Conservation (phyloP, 345 rosid genomes). For the Passiflora organensis region DNA sequence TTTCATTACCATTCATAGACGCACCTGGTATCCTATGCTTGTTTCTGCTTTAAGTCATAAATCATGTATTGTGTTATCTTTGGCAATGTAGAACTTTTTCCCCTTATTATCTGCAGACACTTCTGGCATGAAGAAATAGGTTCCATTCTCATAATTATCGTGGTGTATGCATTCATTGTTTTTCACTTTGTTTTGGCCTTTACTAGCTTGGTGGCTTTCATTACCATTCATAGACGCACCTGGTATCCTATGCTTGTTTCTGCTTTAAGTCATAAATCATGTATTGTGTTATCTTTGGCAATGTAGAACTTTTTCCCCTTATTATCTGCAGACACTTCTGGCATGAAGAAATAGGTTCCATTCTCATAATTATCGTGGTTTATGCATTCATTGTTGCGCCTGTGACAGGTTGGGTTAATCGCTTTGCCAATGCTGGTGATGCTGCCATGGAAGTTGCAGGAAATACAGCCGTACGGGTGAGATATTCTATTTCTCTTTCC, state of each 20-base stretch:
- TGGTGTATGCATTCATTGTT: too few relatives aligned
- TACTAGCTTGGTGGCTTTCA: too few relatives aligned
- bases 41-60: neutral
- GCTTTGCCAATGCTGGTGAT: constrained; percentile 94
- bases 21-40: too few relatives aligned
- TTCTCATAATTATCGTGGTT: too few relatives aligned
- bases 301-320: neutral
- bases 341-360: too few relatives aligned
- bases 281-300: too few relatives aligned
- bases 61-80: neutral
- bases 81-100: neutral
- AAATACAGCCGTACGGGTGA: constrained; percentile 76
- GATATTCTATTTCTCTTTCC: constrained; percentile 6
- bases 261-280: neutral
- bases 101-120: neutral
- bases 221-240: too few relatives aligned
- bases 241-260: neutral
- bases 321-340: neutral
- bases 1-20: too few relatives aligned
- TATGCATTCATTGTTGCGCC: constrained; percentile 2
- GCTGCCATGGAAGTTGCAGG: constrained; percentile 86
- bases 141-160: too few relatives aligned
- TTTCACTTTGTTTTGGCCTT: too few relatives aligned
- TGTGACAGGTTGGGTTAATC: constrained; percentile 94
- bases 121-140: too few relatives aligned